phyloP scores from a whole-genome alignment of 1,284 basidiomycete genomes.

The Apiotrichum gracile region DNA sequence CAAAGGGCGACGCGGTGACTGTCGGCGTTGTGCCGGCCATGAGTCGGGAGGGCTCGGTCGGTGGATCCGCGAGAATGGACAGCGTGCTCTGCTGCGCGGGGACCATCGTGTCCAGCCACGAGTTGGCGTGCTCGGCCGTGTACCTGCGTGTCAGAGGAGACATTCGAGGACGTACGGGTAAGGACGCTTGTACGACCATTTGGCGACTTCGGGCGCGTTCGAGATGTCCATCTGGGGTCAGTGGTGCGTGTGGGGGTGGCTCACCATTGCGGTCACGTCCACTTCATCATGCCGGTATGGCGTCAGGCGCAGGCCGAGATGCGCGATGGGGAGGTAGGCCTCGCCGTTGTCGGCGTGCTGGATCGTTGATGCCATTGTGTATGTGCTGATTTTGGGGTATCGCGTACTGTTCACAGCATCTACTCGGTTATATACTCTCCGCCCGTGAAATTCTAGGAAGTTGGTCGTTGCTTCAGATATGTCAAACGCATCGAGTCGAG shows the following conservation, averaged over 20 bases:
- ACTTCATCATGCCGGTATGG: neutral
- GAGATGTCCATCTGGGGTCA: neutral
- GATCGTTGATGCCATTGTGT: too few relatives aligned
- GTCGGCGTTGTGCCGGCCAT: neutral
- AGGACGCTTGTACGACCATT: neutral
- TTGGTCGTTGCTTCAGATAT: too few relatives aligned
- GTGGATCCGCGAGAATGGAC: neutral
- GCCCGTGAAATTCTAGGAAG: too few relatives aligned
- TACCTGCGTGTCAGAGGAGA: neutral
- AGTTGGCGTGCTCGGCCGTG: neutral
- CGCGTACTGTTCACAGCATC: too few relatives aligned
- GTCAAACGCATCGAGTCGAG: too few relatives aligned
- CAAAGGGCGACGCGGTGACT: neutral
- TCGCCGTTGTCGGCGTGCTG: neutral
- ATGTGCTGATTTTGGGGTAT: too few relatives aligned
- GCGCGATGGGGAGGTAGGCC: neutral
- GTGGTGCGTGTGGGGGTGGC: neutral
- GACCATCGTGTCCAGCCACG: neutral
- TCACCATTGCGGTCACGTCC: neutral
- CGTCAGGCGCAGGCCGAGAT: neutral
- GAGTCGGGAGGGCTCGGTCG: neutral
- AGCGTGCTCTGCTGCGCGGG: neutral
- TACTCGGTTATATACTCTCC: too few relatives aligned
- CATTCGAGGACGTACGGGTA: neutral
- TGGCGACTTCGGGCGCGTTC: neutral